A percentile compares a stretch with the other conserved stretches of the same genome.
Evolutionary conservation across 768 basidiomycete genomes (phyloP).

Genomic region (Boletus reticuloceps): DNA sequence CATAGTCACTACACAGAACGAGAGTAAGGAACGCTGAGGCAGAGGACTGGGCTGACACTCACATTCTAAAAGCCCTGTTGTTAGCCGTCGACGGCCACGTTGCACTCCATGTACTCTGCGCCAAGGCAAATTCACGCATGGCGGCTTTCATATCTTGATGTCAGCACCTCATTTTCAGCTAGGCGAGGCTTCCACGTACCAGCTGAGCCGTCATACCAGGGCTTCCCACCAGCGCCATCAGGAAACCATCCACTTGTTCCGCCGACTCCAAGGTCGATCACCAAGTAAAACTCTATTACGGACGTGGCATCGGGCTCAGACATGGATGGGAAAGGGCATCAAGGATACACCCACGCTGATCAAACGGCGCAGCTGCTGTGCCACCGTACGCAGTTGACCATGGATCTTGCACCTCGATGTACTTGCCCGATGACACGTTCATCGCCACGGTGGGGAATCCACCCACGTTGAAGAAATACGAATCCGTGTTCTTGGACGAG

Average conservation of each 20-base stretch:
- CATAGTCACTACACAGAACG: slow-evolving; percentile 23
- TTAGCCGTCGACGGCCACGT: slow-evolving; percentile 69
- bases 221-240: slow-evolving; percentile 49
- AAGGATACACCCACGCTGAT: slow-evolving; percentile 28
- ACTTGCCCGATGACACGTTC: slow-evolving; percentile 38
- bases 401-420: slow-evolving; percentile 44
- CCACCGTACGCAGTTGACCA: slow-evolving; percentile 45
- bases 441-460: slow-evolving; percentile 49
- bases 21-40: background rate
- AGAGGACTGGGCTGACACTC: background rate
- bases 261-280: slow-evolving; percentile 78
- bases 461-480: slow-evolving; percentile 51
- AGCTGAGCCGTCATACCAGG: slow-evolving; percentile 60
- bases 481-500: slow-evolving; percentile 39
- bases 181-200: slow-evolving; percentile 36
- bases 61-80: slow-evolving; percentile 71
- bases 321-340: background rate
- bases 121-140: slow-evolving; percentile 66
- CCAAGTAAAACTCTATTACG: slow-evolving; percentile 70
- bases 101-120: slow-evolving; percentile 63
- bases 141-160: slow-evolving; percentile 36
- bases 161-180: slow-evolving; percentile 20
- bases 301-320: slow-evolving; percentile 3
- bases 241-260: slow-evolving; percentile 62
- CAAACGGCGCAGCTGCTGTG: slow-evolving; percentile 44